These are phyloP conservation scores for Mycena galopus DNA, from an alignment of 768 basidiomycete species.

Conservation along the genomic window DNA sequence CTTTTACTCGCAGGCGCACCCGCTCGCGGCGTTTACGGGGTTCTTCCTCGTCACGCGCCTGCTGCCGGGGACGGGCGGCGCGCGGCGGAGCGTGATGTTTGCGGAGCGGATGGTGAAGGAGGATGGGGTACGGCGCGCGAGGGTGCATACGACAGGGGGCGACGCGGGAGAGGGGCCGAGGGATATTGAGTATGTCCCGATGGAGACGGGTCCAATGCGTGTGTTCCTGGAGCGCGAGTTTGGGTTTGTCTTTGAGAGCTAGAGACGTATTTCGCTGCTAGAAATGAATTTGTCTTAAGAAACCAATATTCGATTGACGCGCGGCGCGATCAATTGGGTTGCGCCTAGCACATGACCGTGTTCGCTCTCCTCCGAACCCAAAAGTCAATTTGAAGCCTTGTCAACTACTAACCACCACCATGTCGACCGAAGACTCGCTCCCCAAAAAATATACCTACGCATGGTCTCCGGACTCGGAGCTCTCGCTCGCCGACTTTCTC, in stretches of 20 bases:
- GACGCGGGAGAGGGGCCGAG: conserved; percentile 47
- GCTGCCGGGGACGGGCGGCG: conserved; percentile 36
- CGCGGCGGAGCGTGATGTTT: conserved; percentile 34
- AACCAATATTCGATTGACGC: too few relatives aligned
- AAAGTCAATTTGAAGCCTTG: too few relatives aligned
- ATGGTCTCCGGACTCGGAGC: conserved; percentile 60
- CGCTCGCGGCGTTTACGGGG: conserved; percentile 35
- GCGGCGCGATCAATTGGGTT: background rate
- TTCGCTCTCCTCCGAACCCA: background rate
- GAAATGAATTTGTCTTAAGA: background rate
- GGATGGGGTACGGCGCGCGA: conserved; percentile 49
- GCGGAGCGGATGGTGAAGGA: conserved; percentile 32
- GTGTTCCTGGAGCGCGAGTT: conserved; percentile 32
- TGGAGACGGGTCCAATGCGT: conserved; percentile 36
- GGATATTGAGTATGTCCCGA: conserved; percentile 30
- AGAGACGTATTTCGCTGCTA: too few relatives aligned
- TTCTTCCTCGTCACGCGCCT: conserved; percentile 36
- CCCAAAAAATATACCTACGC: conserved; percentile 61
- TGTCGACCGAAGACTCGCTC: conserved; percentile 55
- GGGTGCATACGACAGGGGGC: conserved; percentile 62
- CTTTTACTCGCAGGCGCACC: conserved; percentile 34
- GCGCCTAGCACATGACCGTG: background rate
- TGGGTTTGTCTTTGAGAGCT: conserved; percentile 32
- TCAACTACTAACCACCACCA: background rate
- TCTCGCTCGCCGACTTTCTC: conserved; percentile 66